Base-by-base conservation (phyloP, 2,329 filamentous ascomycete species). In the Ascochyta rabiei region DNA sequence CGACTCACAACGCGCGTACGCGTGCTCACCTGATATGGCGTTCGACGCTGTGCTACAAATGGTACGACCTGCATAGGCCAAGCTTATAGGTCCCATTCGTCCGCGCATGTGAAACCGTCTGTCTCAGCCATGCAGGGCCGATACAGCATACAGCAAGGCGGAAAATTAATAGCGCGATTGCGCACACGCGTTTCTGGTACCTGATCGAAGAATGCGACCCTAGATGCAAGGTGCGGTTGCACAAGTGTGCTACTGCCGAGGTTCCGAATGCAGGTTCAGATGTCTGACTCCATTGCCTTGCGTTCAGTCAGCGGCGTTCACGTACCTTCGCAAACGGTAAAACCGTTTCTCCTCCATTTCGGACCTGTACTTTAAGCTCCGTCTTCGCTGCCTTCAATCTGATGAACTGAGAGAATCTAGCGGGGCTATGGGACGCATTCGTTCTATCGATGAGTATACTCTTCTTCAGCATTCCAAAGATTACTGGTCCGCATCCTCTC, bases 141-240 rank as follows among this genome's bases (percentile, higher is more conserved):
- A 54, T 54, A 44, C 39, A 23, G 28, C 16, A 48, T 42, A 49
- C 56, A 60, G 60, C 48, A 70, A 67, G 62, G 56, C 46, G 44
- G 49, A 60, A 53, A 47, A 48, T 47, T 58, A 42, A 43, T 33
- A 48, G 60, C 61, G 57, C 57, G 59, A 57, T 54, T 15, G 60
- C 53, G 59, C 50, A 53, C 57, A 61, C 57, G 59, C 61, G 60
- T 66, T 43, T 60, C 33, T 61, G 58, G 65, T 73, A 62, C 63
- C 63, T 64, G 57, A 57, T 30, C 38, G 48, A 66, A 60, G 61
- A 71, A 72, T 70, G 67, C 51, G 59, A 61, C 57, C 48, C 42
- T 57, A 33, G 48, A 71, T 68, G 67, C 65, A 71, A 73, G 68
- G 64, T 66, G 46, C 57, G 60, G 66, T 70, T 39, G 52, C 50